Evolutionary conservation across 2,329 filamentous ascomycete species (phyloP).

Genomic region (Bisporella sp.): DNA sequence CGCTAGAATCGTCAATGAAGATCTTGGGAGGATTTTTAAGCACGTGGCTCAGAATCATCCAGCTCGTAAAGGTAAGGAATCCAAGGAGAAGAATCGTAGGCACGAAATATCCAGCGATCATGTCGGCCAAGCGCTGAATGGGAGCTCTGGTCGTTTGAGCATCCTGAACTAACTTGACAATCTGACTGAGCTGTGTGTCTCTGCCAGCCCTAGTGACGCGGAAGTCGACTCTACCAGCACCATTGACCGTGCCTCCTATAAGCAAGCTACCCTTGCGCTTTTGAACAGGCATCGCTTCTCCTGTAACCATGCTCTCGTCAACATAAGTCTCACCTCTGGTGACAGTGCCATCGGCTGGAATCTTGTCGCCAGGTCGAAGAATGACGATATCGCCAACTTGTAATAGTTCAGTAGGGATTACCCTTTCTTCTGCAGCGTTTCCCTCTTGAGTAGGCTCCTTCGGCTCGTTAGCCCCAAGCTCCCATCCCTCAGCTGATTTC

Average conservation of each 20-base stretch:
- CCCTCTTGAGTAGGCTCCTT: constrained; percentile 37
- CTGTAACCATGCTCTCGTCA: constrained; percentile 98
- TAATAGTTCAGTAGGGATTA: constrained; percentile 90
- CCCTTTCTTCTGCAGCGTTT: constrained; percentile 68
- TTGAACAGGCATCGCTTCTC: constrained; percentile 90
- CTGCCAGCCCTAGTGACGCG: constrained; percentile 86
- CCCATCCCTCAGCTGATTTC: constrained; percentile 80
- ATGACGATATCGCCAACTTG: constrained; percentile 92
- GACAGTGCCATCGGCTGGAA: constrained; percentile 84
- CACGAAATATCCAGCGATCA: constrained; percentile 88
- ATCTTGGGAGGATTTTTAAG: constrained; percentile 80
- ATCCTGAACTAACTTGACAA: constrained; percentile 96
- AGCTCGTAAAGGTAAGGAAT: constrained; percentile 74
- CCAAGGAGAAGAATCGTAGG: constrained; percentile 82
- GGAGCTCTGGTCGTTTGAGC: constrained; percentile 91
- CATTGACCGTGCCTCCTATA: constrained; percentile 94
- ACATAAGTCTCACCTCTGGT: constrained; percentile 88
- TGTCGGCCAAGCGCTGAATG: constrained; percentile 88
- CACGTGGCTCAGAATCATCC: constrained; percentile 92
- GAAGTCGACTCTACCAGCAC: constrained; percentile 85
- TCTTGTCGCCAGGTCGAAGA: constrained; percentile 89
- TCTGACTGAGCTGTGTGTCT: constrained; percentile 95
- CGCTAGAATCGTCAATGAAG: constrained; percentile 72
- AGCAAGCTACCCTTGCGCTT: constrained; percentile 75
- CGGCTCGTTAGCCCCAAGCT: constrained; percentile 39